These are phyloP conservation scores for Samsoniella hepiali DNA, from an alignment of 2,329 filamentous ascomycete genomes.

Conservation along the genomic window DNA sequence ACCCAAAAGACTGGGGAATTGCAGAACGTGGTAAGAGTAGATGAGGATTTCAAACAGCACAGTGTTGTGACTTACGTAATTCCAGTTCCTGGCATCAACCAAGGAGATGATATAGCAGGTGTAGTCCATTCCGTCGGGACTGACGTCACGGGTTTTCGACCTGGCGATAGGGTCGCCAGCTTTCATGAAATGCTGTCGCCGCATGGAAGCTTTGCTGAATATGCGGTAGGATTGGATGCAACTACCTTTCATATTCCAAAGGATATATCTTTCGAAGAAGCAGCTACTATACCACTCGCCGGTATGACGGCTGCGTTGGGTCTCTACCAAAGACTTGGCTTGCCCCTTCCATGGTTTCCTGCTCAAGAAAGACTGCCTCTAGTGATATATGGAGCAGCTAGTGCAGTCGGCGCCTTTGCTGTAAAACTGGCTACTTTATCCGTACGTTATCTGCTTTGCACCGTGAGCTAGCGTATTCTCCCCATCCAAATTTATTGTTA, in stretches of 20 bases:
- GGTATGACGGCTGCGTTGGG: not conserved
- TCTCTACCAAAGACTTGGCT: not conserved
- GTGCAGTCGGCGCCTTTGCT: not conserved
- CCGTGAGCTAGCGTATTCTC: too few relatives aligned
- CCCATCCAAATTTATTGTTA: too few relatives aligned
- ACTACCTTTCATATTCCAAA: not conserved
- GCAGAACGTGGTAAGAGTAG: too few relatives aligned
- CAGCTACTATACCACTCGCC: not conserved
- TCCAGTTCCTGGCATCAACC: too few relatives aligned
- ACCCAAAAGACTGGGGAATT: too few relatives aligned
- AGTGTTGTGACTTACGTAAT: too few relatives aligned
- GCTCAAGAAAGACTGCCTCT: not conserved
- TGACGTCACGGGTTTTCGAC: not conserved
- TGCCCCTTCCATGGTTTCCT: not conserved
- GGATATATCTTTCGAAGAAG: not conserved
- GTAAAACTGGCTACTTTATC: not conserved
- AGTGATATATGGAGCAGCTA: not conserved
- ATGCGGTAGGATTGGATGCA: not conserved
- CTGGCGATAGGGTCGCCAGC: not conserved
- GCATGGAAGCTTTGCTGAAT: not conserved
- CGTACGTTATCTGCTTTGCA: too few relatives aligned
- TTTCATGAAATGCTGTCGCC: not conserved
- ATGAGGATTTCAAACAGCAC: too few relatives aligned
- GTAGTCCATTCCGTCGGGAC: not conserved
- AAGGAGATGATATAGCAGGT: too few relatives aligned